These are phyloP conservation scores for Colletotrichum sublineola DNA, from an alignment of 2,329 filamentous ascomycete species.

Conservation along the genomic window DNA sequence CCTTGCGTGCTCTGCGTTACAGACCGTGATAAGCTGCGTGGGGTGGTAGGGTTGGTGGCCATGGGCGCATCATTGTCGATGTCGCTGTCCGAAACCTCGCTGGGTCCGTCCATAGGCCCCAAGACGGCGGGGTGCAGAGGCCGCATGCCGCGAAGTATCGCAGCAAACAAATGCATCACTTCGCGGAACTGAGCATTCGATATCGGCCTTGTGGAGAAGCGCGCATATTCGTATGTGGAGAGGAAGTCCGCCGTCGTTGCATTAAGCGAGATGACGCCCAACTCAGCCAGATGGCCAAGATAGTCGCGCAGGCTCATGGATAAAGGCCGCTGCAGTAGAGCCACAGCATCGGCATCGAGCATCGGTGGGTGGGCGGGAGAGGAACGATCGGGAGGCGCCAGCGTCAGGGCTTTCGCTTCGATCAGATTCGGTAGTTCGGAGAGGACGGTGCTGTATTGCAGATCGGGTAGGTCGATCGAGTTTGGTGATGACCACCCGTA, in stretches of 20 bases:
- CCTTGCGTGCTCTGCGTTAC: constrained; percentile 50
- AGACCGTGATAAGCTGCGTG: constrained; percentile 49
- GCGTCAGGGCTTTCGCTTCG: constrained; percentile 91
- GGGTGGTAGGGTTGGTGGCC: constrained; percentile 58
- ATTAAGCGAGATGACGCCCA: constrained; percentile 70
- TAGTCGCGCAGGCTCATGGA: constrained; percentile 86
- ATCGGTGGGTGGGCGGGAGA: constrained; percentile 56
- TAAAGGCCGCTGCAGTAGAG: constrained; percentile 76
- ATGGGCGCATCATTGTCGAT: constrained; percentile 62
- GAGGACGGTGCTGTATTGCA: constrained; percentile 88
- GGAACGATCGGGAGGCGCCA: constrained; percentile 72
- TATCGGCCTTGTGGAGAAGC: constrained; percentile 81
- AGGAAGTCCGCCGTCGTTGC: constrained; percentile 74
- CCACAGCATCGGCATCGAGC: constrained; percentile 77
- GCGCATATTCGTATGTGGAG: constrained; percentile 82
- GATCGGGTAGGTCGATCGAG: constrained; percentile 78
- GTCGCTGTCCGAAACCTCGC: constrained; percentile 54
- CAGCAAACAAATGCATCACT: constrained; percentile 88
- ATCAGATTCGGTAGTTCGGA: constrained; percentile 89
- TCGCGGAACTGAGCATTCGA: constrained; percentile 78
- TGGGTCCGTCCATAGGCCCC: constrained; percentile 47
- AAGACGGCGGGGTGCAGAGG: constrained; percentile 70
- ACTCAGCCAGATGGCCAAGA: constrained; percentile 74
- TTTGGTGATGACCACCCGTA: constrained; percentile 89
- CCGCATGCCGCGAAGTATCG: constrained; percentile 82